These are phyloP conservation scores for Suhomyces coccinellae DNA, from an alignment of 1,139 yeast species.

Conservation along the genomic window DNA sequence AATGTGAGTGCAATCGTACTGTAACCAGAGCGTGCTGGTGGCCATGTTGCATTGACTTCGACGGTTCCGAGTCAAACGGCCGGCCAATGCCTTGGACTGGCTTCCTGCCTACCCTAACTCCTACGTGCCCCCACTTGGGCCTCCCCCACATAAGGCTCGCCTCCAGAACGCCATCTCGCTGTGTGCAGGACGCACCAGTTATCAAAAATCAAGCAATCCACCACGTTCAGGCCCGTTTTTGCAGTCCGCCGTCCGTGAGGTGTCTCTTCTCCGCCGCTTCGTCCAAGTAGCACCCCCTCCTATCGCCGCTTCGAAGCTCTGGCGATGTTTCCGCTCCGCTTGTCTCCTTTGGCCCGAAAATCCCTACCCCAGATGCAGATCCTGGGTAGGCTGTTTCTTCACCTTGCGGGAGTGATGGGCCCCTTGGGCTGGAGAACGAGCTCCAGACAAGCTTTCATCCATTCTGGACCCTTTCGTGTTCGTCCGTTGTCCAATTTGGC, in stretches of 20 bases:
- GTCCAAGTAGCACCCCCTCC: background rate
- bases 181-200: background rate
- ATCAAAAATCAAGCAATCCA: background rate
- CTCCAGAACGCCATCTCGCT: background rate
- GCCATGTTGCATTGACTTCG: no score
- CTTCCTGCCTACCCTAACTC: no score
- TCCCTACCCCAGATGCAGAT: slow-evolving; percentile 2
- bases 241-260: background rate
- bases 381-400: no score
- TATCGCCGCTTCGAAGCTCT: background rate
- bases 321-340: background rate
- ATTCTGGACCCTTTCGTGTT: background rate
- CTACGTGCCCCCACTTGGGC: no score
- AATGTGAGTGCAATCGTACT: no score
- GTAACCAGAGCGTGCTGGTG: no score
- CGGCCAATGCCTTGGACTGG: no score
- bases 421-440: background rate
- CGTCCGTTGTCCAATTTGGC: background rate
- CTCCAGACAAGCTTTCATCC: background rate
- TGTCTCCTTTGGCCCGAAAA: background rate
- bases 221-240: background rate
- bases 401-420: background rate
- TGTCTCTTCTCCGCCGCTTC: background rate
- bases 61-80: no score
- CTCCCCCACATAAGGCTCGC: background rate